Evolutionary conservation across 2,329 filamentous ascomycete genomes (phyloP).

Genomic region (Arthrobotrys sinensis): DNA sequence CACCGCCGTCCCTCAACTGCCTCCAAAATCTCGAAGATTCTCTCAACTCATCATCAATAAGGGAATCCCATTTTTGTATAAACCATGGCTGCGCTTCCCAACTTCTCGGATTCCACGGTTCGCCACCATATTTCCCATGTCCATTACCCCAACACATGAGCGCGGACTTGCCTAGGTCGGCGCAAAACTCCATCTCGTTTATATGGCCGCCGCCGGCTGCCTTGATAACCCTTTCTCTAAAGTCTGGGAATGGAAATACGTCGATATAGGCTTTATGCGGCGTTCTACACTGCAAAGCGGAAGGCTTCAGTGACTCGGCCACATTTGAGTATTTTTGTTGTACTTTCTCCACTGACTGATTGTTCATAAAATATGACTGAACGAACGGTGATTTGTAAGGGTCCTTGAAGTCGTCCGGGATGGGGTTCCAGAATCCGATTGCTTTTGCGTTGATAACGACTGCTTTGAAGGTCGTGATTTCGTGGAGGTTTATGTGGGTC

Average conservation of each 20-base stretch:
- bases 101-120: slow-evolving; percentile 53
- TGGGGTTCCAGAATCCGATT: slow-evolving; percentile 42
- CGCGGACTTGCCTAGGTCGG: slow-evolving; percentile 40
- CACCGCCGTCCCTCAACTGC: slow-evolving; percentile 23
- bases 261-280: slow-evolving; percentile 49
- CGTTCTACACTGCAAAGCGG: slow-evolving; percentile 37
- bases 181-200: slow-evolving; percentile 45
- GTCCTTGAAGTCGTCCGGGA: slow-evolving; percentile 52
- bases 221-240: slow-evolving; percentile 38
- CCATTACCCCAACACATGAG: slow-evolving; percentile 53
- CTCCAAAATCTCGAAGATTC: slow-evolving; percentile 55
- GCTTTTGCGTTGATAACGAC: slow-evolving; percentile 37
- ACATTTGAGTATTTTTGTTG: slow-evolving; percentile 36
- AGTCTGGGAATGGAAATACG: slow-evolving; percentile 42
- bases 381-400: slow-evolving; percentile 56
- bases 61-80: slow-evolving; percentile 35
- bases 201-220: slow-evolving; percentile 12
- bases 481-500: slow-evolving; percentile 13
- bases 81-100: slow-evolving; percentile 57
- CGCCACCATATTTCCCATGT: slow-evolving; percentile 35
- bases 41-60: slow-evolving; percentile 45
- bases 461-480: slow-evolving; percentile 36
- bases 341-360: slow-evolving; percentile 37
- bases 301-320: slow-evolving; percentile 7
- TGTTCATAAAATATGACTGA: slow-evolving; percentile 48